Conservation (phyloP, 1,284 basidiomycete species). For the Marasmius sp. region DNA sequence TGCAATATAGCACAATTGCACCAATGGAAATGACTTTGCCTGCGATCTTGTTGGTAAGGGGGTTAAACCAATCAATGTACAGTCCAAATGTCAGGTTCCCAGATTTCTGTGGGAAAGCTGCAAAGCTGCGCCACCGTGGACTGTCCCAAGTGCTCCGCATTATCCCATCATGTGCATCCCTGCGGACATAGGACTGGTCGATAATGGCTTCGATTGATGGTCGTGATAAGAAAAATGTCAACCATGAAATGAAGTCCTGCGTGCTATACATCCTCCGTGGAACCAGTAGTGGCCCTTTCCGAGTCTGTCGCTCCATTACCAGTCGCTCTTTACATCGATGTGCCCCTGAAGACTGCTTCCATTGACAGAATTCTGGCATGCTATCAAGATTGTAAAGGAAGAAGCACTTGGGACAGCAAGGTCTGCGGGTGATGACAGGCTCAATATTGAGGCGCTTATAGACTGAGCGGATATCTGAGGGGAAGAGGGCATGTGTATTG, state of each 20-base stretch:
- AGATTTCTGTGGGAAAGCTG: background rate
- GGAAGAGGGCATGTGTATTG: background rate
- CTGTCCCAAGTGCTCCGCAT: background rate
- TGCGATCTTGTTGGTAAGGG: slow-evolving; percentile 23
- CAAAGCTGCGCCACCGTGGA: background rate
- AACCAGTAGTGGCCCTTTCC: background rate
- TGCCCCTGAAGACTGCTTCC: background rate
- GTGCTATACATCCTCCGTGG: background rate
- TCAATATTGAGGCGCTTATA: background rate
- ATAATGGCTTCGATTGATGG: background rate
- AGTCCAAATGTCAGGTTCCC: background rate
- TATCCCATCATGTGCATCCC: background rate
- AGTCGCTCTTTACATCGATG: background rate
- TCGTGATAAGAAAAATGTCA: background rate
- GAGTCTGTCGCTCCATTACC: background rate
- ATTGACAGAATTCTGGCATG: background rate
- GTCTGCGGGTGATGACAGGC: background rate
- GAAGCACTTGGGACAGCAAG: background rate
- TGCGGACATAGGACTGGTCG: background rate
- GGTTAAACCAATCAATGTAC: slow-evolving; percentile 29
- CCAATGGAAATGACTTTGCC: slow-evolving; percentile 22
- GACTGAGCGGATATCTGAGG: background rate
- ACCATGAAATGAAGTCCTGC: background rate
- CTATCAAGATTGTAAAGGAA: background rate
- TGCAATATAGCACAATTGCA: slow-evolving; percentile 21